A percentile compares a stretch with the other conserved stretches of the same genome.
phyloP scores from a whole-genome alignment of 306 rosid genomes.

The Echinosophora koreensis region DNA sequence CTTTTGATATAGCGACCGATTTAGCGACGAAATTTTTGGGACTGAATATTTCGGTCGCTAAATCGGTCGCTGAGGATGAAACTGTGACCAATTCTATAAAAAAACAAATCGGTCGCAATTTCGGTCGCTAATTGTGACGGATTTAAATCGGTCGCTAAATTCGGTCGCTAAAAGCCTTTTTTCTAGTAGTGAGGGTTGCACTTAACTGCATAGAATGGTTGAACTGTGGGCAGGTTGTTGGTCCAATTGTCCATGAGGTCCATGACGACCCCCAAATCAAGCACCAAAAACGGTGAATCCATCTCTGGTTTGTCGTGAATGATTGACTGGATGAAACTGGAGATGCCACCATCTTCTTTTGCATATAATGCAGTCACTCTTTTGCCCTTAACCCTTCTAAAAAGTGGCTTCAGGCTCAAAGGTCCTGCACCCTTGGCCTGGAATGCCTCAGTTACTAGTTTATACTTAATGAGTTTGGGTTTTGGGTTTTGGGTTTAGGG shows the following conservation, averaged over 20 bases:
- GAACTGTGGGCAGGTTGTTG: constrained; percentile 51
- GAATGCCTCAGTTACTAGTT: constrained; percentile 20
- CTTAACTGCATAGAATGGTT: constrained; percentile 69
- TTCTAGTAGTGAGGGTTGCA: no score
- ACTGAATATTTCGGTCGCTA: no score
- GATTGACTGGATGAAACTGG: constrained; percentile 42
- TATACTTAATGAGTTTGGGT: no score
- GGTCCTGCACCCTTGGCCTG: not conserved
- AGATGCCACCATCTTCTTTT: constrained; percentile 24
- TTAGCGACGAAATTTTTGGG: no score
- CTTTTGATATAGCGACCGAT: no score
- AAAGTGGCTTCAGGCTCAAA: constrained; percentile 22
- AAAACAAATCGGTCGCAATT: no score
- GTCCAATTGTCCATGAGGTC: constrained; percentile 55
- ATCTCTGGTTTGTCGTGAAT: constrained; percentile 14
- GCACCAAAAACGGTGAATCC: constrained; percentile 50
- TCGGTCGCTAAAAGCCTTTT: no score
- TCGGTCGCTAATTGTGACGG: no score
- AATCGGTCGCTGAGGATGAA: no score
- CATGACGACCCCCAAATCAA: constrained; percentile 46
- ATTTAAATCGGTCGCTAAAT: no score
- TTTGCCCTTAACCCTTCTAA: constrained; percentile 37
- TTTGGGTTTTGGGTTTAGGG: no score
- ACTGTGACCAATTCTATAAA: no score
- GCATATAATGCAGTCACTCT: not conserved